These are phyloP conservation scores for Tuber microsphaerosporum DNA, from an alignment of 495 filamentous ascomycete species.

Conservation along the genomic window DNA sequence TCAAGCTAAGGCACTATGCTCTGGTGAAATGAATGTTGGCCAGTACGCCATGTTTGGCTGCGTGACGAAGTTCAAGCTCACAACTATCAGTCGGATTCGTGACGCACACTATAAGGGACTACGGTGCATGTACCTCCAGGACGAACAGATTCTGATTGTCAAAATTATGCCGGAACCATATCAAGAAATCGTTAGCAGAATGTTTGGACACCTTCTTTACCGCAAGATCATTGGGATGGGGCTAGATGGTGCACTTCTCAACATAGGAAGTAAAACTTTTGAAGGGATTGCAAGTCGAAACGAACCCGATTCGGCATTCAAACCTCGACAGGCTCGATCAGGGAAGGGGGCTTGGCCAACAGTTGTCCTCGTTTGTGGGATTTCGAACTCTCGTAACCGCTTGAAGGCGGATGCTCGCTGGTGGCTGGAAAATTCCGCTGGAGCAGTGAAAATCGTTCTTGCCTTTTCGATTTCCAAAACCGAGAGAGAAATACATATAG, in stretches of 20 bases:
- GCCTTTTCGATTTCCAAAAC: no score
- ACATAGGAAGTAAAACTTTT: constrained; percentile 2
- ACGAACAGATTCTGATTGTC: background rate
- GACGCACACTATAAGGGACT: no score
- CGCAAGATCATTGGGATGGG: background rate
- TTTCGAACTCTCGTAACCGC: background rate
- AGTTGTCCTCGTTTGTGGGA: no score
- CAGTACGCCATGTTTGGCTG: no score
- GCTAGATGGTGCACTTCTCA: background rate
- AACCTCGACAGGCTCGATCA: background rate
- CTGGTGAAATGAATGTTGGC: no score
- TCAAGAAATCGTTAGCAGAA: constrained; percentile 1
- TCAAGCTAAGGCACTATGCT: no score
- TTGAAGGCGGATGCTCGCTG: constrained; percentile 7
- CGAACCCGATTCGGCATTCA: constrained; percentile 8
- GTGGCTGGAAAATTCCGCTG: constrained; percentile 10
- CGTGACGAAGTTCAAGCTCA: no score
- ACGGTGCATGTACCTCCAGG: constrained; percentile 11
- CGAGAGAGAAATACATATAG: no score
- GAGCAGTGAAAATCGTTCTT: constrained; percentile 6
- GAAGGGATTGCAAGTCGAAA: constrained; percentile 7
- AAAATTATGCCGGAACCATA: constrained; percentile 7
- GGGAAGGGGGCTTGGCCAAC: no score
- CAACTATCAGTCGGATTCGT: no score
- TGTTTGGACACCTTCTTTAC: background rate